Conservation (phyloP, 495 filamentous ascomycete genomes). For the Evernia prunastri region DNA sequence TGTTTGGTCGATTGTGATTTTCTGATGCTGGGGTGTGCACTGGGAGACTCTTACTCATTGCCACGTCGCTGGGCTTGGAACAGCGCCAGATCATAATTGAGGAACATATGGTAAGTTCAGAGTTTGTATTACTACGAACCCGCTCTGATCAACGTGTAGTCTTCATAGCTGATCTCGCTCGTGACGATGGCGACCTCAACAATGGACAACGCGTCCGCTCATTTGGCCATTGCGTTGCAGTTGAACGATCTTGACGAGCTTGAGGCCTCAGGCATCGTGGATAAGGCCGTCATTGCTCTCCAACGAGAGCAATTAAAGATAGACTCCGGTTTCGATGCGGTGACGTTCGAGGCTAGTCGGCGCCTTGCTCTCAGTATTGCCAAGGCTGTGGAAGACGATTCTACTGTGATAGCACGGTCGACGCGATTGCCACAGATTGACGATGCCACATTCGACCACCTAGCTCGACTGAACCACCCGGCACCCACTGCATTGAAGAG, state of each 20-base stretch:
- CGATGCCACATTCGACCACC: background rate
- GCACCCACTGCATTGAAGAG: background rate
- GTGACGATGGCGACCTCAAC: background rate
- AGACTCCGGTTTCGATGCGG: background rate
- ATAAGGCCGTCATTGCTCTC: background rate
- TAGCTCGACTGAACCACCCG: background rate
- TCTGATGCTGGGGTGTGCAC: no score
- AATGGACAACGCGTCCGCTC: slow-evolving; percentile 6
- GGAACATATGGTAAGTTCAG: no score
- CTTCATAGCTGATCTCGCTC: background rate
- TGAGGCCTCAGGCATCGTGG: background rate
- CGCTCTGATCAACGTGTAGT: background rate
- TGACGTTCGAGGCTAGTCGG: background rate
- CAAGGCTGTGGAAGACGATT: background rate
- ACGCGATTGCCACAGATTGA: background rate
- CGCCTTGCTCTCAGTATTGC: slow-evolving; percentile 3
- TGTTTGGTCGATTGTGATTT: no score
- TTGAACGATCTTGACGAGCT: background rate
- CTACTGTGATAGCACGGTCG: background rate
- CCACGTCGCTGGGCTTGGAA: no score
- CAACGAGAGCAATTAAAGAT: slow-evolving; percentile 1
- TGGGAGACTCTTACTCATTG: no score
- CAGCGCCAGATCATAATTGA: no score
- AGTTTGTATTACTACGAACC: background rate
- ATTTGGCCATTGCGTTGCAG: background rate